Evolutionary conservation across 1,284 basidiomycete genomes (phyloP).

Genomic region (Pascua sp.): DNA sequence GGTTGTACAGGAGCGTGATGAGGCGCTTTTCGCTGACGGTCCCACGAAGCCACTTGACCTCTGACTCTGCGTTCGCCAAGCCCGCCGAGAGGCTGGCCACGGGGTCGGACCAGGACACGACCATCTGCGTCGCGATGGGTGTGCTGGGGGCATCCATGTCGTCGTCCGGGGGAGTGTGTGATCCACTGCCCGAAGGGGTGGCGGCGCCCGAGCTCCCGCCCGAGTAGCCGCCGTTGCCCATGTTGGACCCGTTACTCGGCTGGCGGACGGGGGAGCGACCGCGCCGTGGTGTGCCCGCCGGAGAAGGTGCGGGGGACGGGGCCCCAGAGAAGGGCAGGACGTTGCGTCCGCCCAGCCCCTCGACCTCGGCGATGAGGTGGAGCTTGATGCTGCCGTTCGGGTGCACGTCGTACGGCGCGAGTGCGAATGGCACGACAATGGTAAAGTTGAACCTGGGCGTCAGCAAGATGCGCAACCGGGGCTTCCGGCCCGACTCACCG

Average conservation of each 20-base stretch:
- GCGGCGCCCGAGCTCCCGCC: not conserved
- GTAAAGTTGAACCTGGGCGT: slow-evolving; percentile 27
- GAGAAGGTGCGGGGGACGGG: too few species aligned
- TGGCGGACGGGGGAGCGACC: too few species aligned
- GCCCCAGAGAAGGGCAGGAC: not conserved
- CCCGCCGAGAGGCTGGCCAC: not conserved
- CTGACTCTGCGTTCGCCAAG: slow-evolving; percentile 1
- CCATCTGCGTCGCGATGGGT: slow-evolving; percentile 13
- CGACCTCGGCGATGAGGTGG: slow-evolving; percentile 23
- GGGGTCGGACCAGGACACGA: slow-evolving; percentile 18
- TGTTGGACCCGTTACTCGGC: not conserved
- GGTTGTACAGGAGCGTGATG: slow-evolving; percentile 30
- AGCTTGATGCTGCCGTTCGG: slow-evolving; percentile 20
- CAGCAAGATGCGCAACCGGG: too few species aligned
- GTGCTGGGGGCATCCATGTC: not conserved
- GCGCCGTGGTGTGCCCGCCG: too few species aligned
- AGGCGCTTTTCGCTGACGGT: slow-evolving; percentile 13
- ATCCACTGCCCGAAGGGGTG: slow-evolving; percentile 1
- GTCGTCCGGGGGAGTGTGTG: not conserved
- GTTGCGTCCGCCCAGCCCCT: slow-evolving; percentile 10
- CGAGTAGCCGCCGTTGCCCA: not conserved
- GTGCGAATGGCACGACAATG: slow-evolving; percentile 24
- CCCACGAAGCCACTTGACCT: slow-evolving; percentile 27
- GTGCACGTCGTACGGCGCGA: slow-evolving; percentile 28
- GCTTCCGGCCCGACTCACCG: slow-evolving; percentile 18